phyloP scores from a whole-genome alignment of 2,329 filamentous ascomycete genomes.

The Aspergillus vadensis region DNA sequence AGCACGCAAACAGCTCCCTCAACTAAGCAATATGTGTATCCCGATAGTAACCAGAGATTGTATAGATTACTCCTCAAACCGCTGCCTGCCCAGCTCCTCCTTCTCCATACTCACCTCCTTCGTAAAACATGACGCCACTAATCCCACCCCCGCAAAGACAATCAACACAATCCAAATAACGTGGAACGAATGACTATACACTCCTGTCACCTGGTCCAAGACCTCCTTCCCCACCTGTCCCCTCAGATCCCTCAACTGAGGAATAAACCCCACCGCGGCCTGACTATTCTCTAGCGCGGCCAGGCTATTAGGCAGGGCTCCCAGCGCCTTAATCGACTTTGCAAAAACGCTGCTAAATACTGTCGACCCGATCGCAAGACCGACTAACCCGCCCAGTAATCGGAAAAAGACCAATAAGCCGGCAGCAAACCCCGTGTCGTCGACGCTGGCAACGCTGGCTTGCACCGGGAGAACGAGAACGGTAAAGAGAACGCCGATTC shows the following conservation, averaged over 20 bases:
- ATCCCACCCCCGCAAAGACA: conserved; percentile 3
- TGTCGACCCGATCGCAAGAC: not conserved
- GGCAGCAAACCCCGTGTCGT: not conserved
- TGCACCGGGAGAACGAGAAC: not conserved
- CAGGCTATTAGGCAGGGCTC: not conserved
- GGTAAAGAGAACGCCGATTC: not conserved
- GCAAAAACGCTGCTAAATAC: not conserved
- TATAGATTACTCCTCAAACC: not conserved
- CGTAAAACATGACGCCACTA: conserved; percentile 6
- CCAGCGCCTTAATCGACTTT: not conserved
- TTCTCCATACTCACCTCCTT: conserved; percentile 9
- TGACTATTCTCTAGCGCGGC: not conserved
- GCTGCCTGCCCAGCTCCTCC: conserved; percentile 8
- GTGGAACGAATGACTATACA: conserved; percentile 8
- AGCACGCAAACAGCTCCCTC: not conserved
- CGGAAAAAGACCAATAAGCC: not conserved
- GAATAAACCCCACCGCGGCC: not conserved
- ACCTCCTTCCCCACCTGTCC: not conserved
- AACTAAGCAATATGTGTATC: not conserved
- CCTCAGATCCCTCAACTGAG: not conserved
- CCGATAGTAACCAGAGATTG: not conserved
- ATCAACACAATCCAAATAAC: conserved; percentile 10
- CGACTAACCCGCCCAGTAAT: not conserved
- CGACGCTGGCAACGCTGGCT: not conserved
- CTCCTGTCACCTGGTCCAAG: not conserved